Evolutionary conservation across 345 rosid species (phyloP).

Genomic region (Trapa bicornis): DNA sequence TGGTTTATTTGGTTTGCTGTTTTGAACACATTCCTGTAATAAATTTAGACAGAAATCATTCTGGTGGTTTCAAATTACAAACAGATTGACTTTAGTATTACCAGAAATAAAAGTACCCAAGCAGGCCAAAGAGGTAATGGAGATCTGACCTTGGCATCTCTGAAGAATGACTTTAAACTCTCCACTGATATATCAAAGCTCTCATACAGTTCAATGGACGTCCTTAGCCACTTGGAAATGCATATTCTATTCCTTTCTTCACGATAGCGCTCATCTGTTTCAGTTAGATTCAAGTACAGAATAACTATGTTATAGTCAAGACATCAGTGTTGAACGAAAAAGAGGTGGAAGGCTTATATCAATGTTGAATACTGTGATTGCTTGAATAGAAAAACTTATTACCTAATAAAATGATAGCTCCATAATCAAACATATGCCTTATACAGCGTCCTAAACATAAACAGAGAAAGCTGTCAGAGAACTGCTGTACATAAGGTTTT

Average conservation of each 20-base stretch:
- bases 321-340: background rate
- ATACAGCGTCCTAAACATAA: constrained; percentile 75
- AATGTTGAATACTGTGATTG: background rate
- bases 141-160: constrained; percentile 52
- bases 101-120: background rate
- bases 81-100: too few relatives aligned
- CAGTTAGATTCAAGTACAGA: background rate
- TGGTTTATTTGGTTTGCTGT: constrained; percentile 14
- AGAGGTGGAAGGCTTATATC: background rate
- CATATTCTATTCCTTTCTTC: constrained; percentile 56
- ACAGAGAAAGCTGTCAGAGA: background rate
- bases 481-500: background rate
- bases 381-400: constrained; percentile 9
- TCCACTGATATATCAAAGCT: constrained; percentile 50
- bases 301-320: background rate
- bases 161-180: constrained; percentile 57
- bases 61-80: background rate
- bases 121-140: background rate
- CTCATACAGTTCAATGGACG: constrained; percentile 49
- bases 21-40: constrained; percentile 41
- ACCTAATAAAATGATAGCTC: constrained; percentile 88
- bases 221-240: constrained; percentile 93
- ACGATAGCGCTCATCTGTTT: constrained; percentile 69
- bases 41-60: constrained; percentile 15
- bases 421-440: constrained; percentile 79